Conservation (phyloP, 148 eudicot genomes). For the Pouteria glomerata region DNA sequence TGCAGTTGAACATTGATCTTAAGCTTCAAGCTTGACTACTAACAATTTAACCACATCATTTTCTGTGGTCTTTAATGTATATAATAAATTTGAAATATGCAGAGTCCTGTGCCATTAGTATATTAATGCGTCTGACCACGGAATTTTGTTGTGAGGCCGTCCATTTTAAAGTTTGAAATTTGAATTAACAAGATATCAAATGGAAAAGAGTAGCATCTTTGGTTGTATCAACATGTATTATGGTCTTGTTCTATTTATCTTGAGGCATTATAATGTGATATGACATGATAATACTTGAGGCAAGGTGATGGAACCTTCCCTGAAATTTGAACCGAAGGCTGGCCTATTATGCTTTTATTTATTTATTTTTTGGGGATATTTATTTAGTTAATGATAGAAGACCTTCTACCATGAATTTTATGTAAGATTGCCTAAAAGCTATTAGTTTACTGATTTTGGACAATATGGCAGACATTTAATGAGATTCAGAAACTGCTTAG, state of each 20-base stretch:
- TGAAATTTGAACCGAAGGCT: background rate
- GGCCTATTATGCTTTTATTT: background rate
- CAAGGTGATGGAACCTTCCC: background rate
- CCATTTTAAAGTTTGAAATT: too few species aligned
- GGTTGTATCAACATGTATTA: background rate
- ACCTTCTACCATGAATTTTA: background rate
- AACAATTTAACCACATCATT: background rate
- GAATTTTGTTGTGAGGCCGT: too few species aligned
- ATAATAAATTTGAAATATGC: background rate
- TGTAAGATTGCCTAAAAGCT: background rate
- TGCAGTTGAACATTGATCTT: background rate
- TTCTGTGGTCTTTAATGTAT: background rate
- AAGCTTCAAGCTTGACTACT: background rate
- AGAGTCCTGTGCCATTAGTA: background rate
- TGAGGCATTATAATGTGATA: background rate
- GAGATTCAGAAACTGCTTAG: constrained; percentile 76
- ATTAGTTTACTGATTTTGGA: constrained; percentile 2
- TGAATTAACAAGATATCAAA: too few species aligned
- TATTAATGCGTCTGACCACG: background rate
- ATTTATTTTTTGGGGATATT: background rate
- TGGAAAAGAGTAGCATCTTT: background rate
- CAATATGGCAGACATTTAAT: constrained; percentile 62
- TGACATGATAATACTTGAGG: background rate
- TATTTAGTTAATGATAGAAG: background rate
- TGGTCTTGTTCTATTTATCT: background rate